Evolutionary conservation across 2,329 filamentous ascomycete species (phyloP).

Genomic region (Ophiostoma montium): DNA sequence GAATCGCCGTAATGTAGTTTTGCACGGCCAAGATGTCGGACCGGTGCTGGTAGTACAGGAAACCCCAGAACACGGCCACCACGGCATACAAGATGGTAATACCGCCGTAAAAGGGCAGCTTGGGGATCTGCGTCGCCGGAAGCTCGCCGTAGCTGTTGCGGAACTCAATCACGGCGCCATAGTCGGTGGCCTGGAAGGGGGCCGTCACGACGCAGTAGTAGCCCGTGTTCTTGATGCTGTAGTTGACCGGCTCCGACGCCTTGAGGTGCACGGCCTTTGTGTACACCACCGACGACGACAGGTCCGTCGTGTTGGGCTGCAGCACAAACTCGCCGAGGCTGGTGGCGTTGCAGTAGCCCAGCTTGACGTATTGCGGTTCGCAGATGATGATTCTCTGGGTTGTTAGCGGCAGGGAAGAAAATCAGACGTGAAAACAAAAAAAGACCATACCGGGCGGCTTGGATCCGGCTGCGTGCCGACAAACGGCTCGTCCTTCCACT

Average conservation of each 20-base stretch:
- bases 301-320: conserved; percentile 56
- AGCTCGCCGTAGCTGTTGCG: conserved; percentile 94
- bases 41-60: conserved; percentile 88
- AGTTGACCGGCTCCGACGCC: conserved; percentile 59
- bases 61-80: conserved; percentile 77
- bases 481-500: conserved; percentile 74
- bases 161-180: conserved; percentile 75
- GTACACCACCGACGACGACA: conserved; percentile 57
- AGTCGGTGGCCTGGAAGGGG: conserved; percentile 52
- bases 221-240: conserved; percentile 75
- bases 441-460: conserved; percentile 17
- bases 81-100: conserved; percentile 89
- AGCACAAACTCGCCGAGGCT: conserved; percentile 77
- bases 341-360: conserved; percentile 58
- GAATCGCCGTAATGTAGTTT: conserved; percentile 96
- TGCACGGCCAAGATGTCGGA: conserved; percentile 93
- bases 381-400: conserved; percentile 48
- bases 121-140: conserved; percentile 87
- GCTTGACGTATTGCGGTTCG: conserved; percentile 53
- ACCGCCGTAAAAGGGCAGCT: conserved; percentile 91
- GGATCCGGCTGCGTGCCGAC: conserved; percentile 54
- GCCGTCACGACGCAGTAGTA: conserved; percentile 90
- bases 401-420: not conserved
- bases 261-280: conserved; percentile 75
- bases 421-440: not conserved